These are phyloP conservation scores for Lentinula raphanica DNA, from an alignment of 768 basidiomycete genomes.

Conservation along the genomic window DNA sequence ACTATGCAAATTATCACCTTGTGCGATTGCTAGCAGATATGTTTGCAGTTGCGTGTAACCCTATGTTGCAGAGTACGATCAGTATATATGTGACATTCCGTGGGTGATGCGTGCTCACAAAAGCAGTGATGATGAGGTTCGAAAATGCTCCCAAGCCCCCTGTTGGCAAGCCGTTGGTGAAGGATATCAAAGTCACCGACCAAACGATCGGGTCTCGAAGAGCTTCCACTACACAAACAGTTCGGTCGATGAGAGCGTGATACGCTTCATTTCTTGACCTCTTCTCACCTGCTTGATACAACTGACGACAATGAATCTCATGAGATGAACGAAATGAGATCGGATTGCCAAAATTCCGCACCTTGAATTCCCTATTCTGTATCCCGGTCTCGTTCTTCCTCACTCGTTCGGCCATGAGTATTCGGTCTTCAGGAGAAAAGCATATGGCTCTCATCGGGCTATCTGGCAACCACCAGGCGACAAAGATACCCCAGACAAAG, in stretches of 20 bases:
- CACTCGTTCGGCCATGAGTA: slow-evolving; percentile 45
- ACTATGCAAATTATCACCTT: slow-evolving; percentile 19
- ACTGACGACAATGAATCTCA: slow-evolving; percentile 7
- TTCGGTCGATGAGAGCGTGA: neutral
- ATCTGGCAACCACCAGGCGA: slow-evolving; percentile 47
- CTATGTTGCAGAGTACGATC: slow-evolving; percentile 14
- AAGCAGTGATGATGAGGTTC: slow-evolving; percentile 46
- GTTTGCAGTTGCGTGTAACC: slow-evolving; percentile 46
- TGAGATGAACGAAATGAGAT: no score
- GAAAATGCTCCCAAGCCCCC: slow-evolving; percentile 46
- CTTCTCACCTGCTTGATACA: slow-evolving; percentile 27
- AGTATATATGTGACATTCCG: neutral
- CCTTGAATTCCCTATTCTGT: slow-evolving; percentile 47
- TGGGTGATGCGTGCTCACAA: slow-evolving; percentile 22
- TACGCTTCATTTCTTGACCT: neutral
- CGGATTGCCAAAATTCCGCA: slow-evolving; percentile 7
- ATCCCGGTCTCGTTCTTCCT: slow-evolving; percentile 49
- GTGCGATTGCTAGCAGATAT: slow-evolving; percentile 46
- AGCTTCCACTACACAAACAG: slow-evolving; percentile 30
- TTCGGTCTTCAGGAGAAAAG: slow-evolving; percentile 41
- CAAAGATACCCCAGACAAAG: slow-evolving; percentile 43
- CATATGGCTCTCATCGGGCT: slow-evolving; percentile 43
- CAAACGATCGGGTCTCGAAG: slow-evolving; percentile 41
- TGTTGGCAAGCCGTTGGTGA: slow-evolving; percentile 42
- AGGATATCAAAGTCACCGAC: slow-evolving; percentile 40